Conservation (phyloP, 108 stramenopile genomes). For the Fragilariopsis cylindrus region DNA sequence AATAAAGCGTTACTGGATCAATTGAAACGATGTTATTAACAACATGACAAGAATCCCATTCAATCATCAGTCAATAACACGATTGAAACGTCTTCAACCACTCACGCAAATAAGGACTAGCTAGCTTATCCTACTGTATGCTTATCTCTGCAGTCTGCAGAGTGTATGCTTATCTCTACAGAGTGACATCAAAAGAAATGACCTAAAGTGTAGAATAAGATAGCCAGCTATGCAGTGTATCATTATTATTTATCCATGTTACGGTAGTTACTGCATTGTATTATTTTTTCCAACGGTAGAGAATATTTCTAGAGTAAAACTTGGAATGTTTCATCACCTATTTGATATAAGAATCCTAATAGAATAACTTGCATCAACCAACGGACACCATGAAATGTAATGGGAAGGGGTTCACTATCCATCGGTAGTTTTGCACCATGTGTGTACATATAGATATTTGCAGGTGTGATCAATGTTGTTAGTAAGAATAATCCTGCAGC, state of each 20-base stretch:
- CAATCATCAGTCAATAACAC: too few species aligned
- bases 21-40: conserved; percentile 16
- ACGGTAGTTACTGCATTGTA: too few species aligned
- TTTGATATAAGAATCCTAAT: conserved; percentile 60
- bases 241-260: too few species aligned
- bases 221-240: too few species aligned
- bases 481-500: conserved; percentile 51
- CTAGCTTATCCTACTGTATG: too few species aligned
- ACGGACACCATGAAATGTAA: conserved; percentile 56
- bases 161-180: background rate
- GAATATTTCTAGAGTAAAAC: background rate
- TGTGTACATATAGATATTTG: conserved; percentile 91
- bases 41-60: background rate
- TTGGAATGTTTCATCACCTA: conserved; percentile 14
- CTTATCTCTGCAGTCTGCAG: background rate
- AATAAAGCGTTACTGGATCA: conserved; percentile 13
- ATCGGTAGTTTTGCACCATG: conserved; percentile 75
- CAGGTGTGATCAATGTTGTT: conserved; percentile 79
- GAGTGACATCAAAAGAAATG: background rate
- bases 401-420: background rate
- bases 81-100: too few species aligned
- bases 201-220: background rate
- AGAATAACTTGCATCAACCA: conserved; percentile 72
- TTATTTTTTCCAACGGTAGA: too few species aligned
- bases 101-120: too few species aligned